Conservation (phyloP, 306 rosid species). For the barrel medic (Medicago truncatula) region DNA sequence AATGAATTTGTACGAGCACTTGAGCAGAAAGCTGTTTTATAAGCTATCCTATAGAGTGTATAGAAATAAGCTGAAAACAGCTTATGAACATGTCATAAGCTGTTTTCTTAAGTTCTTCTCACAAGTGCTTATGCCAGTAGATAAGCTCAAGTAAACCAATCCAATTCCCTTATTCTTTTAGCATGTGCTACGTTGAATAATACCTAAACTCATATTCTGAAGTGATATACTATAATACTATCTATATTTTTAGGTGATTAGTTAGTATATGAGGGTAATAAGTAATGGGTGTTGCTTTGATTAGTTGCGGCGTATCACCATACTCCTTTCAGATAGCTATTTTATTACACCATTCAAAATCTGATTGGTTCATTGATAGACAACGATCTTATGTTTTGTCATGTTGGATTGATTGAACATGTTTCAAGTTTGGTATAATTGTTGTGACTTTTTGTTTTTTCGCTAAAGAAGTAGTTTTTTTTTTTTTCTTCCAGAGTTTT, state of each 20-base stretch:
- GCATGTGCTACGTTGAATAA: neutral
- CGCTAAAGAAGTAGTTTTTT: conserved; percentile 1
- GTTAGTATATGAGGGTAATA: neutral
- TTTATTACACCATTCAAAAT: neutral
- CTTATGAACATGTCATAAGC: too few relatives aligned
- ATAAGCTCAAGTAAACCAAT: too few relatives aligned
- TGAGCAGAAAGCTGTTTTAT: too few relatives aligned
- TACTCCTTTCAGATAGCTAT: neutral
- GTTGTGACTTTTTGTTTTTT: conserved; percentile 14
- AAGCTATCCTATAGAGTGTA: too few relatives aligned
- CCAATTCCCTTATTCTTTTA: neutral
- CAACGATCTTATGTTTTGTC: conserved; percentile 13
- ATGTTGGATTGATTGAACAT: conserved; percentile 28
- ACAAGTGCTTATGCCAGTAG: too few relatives aligned
- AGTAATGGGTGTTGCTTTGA: conserved; percentile 4
- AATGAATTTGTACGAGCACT: too few relatives aligned
- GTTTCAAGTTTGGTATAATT: conserved; percentile 20
- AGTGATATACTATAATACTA: too few relatives aligned
- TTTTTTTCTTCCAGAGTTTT: conserved; percentile 59
- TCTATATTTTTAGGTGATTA: too few relatives aligned
- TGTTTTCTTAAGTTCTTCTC: too few relatives aligned
- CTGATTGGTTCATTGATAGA: neutral
- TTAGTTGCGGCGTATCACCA: neutral
- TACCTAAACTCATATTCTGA: too few relatives aligned
- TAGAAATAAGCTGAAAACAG: too few relatives aligned